phyloP scores from a whole-genome alignment of 768 basidiomycete genomes.

The Tremella mesenterica region DNA sequence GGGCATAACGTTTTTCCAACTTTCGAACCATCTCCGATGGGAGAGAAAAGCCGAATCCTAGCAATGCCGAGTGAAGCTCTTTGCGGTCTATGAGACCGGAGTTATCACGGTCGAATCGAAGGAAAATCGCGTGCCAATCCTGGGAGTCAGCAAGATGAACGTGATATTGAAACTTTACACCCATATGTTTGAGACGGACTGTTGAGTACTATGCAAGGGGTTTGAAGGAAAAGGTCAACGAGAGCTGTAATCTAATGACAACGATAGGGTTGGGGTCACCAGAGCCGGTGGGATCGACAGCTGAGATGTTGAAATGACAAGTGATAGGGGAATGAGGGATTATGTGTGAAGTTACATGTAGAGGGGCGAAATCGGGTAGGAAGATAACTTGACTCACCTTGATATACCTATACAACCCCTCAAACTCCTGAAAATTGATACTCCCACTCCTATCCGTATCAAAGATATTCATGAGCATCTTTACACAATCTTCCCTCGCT shows the following conservation, averaged over 20 bases:
- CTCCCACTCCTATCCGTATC: conserved; percentile 42
- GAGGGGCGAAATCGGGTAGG: too few relatives aligned
- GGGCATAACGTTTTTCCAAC: conserved; percentile 42
- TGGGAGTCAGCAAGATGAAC: too few relatives aligned
- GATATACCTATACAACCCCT: conserved; percentile 43
- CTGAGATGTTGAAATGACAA: background rate
- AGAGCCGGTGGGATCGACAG: too few relatives aligned
- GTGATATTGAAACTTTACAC: too few relatives aligned
- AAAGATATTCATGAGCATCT: conserved; percentile 45
- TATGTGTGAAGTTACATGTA: background rate
- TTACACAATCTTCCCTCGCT: conserved; percentile 44
- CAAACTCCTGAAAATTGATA: conserved; percentile 44
- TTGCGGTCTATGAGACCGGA: conserved; percentile 43
- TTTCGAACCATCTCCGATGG: conserved; percentile 41
- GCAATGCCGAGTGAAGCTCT: conserved; percentile 42
- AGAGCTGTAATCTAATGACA: too few relatives aligned
- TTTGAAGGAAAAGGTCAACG: too few relatives aligned
- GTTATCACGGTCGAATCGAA: conserved; percentile 42
- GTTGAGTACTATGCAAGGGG: too few relatives aligned
- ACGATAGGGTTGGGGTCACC: too few relatives aligned
- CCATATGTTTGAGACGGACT: too few relatives aligned
- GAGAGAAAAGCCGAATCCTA: conserved; percentile 42
- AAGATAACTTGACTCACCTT: conserved; percentile 31
- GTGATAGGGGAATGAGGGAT: background rate
- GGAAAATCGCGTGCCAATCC: conserved; percentile 45